Evolutionary conservation across 2,329 filamentous ascomycete genomes (phyloP), one percentile per base, ranked within the genome.

Genomic region (Geoglossum cookeanum): DNA sequence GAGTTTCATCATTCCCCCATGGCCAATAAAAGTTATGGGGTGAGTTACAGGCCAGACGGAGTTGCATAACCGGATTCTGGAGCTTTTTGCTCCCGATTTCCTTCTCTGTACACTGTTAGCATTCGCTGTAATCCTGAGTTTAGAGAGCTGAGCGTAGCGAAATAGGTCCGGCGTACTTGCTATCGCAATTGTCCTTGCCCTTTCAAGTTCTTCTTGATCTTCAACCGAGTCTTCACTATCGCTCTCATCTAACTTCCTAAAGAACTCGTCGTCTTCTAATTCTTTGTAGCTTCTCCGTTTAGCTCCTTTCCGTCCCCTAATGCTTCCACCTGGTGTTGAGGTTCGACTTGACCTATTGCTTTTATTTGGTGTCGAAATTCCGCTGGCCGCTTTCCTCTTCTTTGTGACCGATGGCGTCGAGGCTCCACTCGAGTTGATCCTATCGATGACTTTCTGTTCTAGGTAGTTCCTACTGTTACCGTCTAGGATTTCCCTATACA

Each of bases 1-100:
- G 72, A 0, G 77, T 68, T 4, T 78, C 76, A 1, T 77, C 74
- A 15, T 79, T 75, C 4, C 78, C 75, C 79, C 91, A 97, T 0
- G 92, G 91, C 66, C 89, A 94, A 70, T 94, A 97, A 68, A 98
- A 97, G 66, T 96, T 94, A 69, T 96, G 90, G 0, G 92, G 92
- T 0, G 83, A 87, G 68, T 98, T 95, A 69, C 92, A 97, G 9
- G 87, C 88, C 0, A 96, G 78, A 0, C 92, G 85, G 3, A 95
- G 79, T 67, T 98, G 92, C 75, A 95, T 88, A 22, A 97, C 72
- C 0, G 89, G 86, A 62, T 98, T 98, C 52, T 92, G 90, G 1
- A 97, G 76, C 65, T 94, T 96, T 72, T 97, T 97, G 48, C 80
- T 79, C 3, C 82, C 75, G n/a, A 97, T 87, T 67, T 96, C 87